Percentiles rank a stretch among this genome's conserved stretches.
Conservation (phyloP, 2,329 filamentous ascomycete species). For the Macroventuria anomochaeta region DNA sequence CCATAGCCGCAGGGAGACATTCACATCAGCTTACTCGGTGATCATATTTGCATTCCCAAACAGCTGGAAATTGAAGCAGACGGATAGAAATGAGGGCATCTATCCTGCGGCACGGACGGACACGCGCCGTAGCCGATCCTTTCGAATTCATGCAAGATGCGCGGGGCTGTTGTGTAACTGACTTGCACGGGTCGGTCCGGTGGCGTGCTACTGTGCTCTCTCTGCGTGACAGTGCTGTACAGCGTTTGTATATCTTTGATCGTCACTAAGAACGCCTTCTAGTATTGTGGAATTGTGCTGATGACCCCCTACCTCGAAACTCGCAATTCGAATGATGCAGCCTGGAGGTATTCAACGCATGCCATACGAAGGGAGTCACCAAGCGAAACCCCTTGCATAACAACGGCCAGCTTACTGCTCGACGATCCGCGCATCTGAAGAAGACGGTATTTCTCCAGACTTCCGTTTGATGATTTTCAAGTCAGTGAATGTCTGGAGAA, state of each 20-base stretch:
- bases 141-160: conserved; percentile 3
- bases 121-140: not conserved
- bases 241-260: not conserved
- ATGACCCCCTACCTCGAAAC: not conserved
- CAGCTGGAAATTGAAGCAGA: conserved; percentile 1
- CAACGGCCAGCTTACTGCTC: not conserved
- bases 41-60: conserved; percentile 7
- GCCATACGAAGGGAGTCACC: not conserved
- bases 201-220: conserved; percentile 8
- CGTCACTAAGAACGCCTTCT: not conserved
- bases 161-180: conserved; percentile 11
- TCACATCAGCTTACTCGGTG: not conserved
- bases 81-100: not conserved
- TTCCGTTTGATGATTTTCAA: not conserved
- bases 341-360: not conserved
- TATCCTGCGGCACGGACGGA: conserved; percentile 1
- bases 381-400: conserved; percentile 9
- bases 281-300: not conserved
- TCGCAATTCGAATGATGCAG: not conserved
- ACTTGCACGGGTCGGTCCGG: conserved; percentile 12
- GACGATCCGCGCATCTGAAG: not conserved
- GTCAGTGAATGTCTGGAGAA: not conserved
- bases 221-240: not conserved
- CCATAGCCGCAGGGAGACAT: conserved; percentile 2
- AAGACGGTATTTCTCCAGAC: not conserved